These are phyloP conservation scores for Fusarium equiseti DNA, from an alignment of 2,329 filamentous ascomycete species.

Conservation along the genomic window DNA sequence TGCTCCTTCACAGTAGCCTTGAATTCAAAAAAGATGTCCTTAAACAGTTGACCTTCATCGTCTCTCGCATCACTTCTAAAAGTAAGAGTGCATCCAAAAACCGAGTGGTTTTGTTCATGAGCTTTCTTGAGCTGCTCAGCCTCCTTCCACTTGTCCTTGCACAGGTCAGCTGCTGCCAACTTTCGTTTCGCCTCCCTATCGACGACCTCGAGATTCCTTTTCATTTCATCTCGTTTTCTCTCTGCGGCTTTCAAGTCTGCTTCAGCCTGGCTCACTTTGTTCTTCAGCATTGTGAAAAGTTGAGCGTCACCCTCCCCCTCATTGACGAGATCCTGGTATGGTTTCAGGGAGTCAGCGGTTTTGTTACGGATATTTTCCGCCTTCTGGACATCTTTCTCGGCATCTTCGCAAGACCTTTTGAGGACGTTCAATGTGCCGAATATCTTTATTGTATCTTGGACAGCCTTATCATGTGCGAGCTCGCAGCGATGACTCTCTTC, in stretches of 20 bases:
- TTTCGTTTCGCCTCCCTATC: not conserved
- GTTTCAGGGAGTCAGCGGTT: not conserved
- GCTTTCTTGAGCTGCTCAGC: not conserved
- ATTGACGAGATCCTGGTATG: not conserved
- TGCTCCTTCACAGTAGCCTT: not conserved
- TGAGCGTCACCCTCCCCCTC: not conserved
- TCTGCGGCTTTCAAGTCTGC: accelerated
- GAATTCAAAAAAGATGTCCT: not conserved
- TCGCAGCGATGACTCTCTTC: not conserved
- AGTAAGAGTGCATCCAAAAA: not conserved
- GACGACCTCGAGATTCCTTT: too few relatives aligned
- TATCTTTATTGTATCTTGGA: too few relatives aligned
- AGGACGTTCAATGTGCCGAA: too few relatives aligned
- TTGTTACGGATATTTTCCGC: not conserved
- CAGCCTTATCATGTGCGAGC: not conserved
- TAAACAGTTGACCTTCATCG: not conserved
- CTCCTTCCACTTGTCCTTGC: not conserved
- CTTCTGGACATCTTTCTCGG: accelerated
- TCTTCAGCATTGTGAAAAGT: not conserved
- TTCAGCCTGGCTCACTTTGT: not conserved
- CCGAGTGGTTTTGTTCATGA: not conserved
- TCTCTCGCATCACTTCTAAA: not conserved
- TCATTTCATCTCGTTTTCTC: too few relatives aligned
- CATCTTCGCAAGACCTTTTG: not conserved
- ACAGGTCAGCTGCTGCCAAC: too few relatives aligned